phyloP scores from a whole-genome alignment of 177 flowering plant species.

The Telopea speciosissima region DNA sequence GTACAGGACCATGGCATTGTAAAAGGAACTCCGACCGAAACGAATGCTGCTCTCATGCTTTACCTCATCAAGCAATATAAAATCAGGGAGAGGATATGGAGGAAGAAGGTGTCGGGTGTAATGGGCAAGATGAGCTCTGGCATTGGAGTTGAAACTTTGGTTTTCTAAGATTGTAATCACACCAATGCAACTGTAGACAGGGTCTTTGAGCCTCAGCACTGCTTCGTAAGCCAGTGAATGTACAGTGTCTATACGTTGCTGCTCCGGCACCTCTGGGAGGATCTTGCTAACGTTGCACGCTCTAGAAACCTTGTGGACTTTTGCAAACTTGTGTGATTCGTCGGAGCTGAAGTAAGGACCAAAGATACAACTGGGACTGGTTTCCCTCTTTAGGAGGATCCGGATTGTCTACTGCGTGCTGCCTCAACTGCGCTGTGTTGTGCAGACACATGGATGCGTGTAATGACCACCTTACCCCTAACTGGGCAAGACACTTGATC shows the following conservation, averaged over 20 bases:
- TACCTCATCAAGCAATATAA: not conserved
- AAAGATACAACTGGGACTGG: slow-evolving; percentile 27
- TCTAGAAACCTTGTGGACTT: slow-evolving; percentile 71
- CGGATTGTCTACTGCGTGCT: too few species aligned
- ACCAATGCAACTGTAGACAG: slow-evolving; percentile 2
- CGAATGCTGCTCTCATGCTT: not conserved
- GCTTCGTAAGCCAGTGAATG: slow-evolving; percentile 2
- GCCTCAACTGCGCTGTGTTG: too few species aligned
- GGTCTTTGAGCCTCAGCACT: slow-evolving; percentile 1
- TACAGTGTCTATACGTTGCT: not conserved
- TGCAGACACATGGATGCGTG: too few species aligned
- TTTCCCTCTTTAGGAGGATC: slow-evolving; percentile 51
- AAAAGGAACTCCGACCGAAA: too few species aligned
- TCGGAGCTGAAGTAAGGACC: slow-evolving; percentile 41
- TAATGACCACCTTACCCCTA: too few species aligned
- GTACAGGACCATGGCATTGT: too few species aligned
- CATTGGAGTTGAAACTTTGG: slow-evolving; percentile 53
- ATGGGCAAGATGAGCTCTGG: slow-evolving; percentile 21
- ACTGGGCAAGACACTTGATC: too few species aligned
- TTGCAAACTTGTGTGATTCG: slow-evolving; percentile 54
- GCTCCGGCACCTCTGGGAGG: slow-evolving; percentile 45
- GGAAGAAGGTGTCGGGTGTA: slow-evolving; percentile 6
- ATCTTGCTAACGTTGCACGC: slow-evolving; percentile 83
- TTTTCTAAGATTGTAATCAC: slow-evolving; percentile 28
- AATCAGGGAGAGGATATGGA: not conserved